phyloP scores from a whole-genome alignment of 306 rosid genomes.

The Quillaja saponaria region DNA sequence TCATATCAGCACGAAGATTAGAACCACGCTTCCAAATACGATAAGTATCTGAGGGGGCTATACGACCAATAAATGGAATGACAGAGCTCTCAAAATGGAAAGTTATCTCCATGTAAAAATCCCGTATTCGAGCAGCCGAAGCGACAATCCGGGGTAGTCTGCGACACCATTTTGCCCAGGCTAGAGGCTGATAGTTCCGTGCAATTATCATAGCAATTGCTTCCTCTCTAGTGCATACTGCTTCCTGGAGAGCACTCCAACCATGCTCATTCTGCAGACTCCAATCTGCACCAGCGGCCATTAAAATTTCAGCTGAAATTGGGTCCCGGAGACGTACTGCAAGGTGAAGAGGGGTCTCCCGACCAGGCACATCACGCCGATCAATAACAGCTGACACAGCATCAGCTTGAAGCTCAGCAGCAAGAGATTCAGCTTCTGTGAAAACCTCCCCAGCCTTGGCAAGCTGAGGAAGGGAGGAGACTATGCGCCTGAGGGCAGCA shows the following conservation, averaged over 20 bases:
- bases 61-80: constrained; percentile 92
- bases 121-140: constrained; percentile 86
- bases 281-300: constrained; percentile 99
- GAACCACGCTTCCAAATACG: constrained; percentile 99
- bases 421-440: constrained; percentile 75
- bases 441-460: constrained; percentile 83
- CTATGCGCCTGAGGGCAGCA: constrained; percentile 61
- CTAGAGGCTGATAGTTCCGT: constrained; percentile 82
- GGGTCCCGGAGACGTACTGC: constrained; percentile 89
- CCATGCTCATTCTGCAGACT: constrained; percentile 95
- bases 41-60: constrained; percentile 97
- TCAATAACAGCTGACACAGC: constrained; percentile 74
- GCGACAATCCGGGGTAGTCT: constrained; percentile 96
- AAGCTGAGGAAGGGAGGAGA: constrained; percentile 66
- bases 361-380: constrained; percentile 90
- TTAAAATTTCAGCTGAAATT: constrained; percentile 80
- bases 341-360: constrained; percentile 97
- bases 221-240: constrained; percentile 92
- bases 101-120: constrained; percentile 97
- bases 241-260: constrained; percentile 99
- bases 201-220: constrained; percentile 90
- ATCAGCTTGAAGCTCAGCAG: constrained; percentile 82
- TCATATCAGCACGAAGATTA: constrained; percentile 98
- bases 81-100: constrained; percentile 99
- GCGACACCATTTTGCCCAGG: constrained; percentile 99